phyloP scores from a whole-genome alignment of 2,329 filamentous ascomycete genomes.

The Ophiostoma fasciatum region DNA sequence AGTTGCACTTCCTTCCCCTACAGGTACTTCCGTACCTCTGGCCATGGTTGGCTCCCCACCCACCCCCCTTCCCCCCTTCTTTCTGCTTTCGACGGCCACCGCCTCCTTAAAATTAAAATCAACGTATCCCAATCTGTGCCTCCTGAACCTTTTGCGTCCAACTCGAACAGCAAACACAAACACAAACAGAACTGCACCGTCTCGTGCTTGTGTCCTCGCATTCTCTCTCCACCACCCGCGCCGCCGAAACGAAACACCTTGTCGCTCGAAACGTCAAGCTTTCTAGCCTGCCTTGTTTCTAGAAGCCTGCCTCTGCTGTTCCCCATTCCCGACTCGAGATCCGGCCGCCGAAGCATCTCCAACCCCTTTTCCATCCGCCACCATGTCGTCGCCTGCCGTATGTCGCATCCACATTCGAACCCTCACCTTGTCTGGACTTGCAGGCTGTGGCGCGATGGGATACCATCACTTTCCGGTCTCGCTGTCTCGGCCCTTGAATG shows the following conservation, averaged over 20 bases:
- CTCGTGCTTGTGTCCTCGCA: not conserved
- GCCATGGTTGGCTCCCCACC: not conserved
- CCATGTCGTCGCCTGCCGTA: constrained; percentile 21
- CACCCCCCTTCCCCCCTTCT: constrained; percentile 2
- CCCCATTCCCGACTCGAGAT: constrained; percentile 1
- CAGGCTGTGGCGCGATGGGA: too few species aligned
- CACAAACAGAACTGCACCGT: constrained; percentile 5
- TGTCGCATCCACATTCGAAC: too few species aligned
- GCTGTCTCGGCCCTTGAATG: constrained; percentile 1
- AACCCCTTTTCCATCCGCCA: constrained; percentile 7
- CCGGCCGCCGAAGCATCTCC: constrained; percentile 1
- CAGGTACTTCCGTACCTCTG: too few species aligned
- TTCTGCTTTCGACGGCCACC: constrained; percentile 7
- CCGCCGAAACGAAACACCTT: constrained; percentile 11
- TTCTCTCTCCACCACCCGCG: constrained; percentile 2
- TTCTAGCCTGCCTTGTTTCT: too few species aligned
- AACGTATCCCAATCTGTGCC: constrained; percentile 10
- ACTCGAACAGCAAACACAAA: constrained; percentile 7
- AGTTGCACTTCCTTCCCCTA: too few species aligned
- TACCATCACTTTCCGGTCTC: not conserved
- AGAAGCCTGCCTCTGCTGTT: too few species aligned
- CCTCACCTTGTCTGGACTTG: too few species aligned
- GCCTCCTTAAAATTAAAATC: constrained; percentile 13
- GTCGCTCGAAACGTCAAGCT: constrained; percentile 5
- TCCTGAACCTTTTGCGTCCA: constrained; percentile 6